phyloP scores from a whole-genome alignment of 441 rosid species.

The Rhodomyrtus psidioides region DNA sequence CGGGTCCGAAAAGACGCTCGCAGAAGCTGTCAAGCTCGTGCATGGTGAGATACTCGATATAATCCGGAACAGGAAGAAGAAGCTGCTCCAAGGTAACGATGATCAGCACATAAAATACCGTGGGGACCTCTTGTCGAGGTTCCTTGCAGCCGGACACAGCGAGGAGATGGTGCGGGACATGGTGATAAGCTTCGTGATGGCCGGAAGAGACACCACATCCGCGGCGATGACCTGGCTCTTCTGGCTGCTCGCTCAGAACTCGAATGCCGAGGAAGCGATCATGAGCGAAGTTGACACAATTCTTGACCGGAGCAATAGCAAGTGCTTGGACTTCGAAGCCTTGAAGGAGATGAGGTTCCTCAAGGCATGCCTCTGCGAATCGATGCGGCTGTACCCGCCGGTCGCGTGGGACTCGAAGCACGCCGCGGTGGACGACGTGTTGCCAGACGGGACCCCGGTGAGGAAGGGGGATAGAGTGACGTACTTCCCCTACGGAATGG shows the following conservation, averaged over 20 bases:
- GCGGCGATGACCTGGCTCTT: conserved; percentile 86
- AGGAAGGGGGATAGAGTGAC: conserved; percentile 66
- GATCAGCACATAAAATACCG: conserved; percentile 6
- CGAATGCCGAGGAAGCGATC: conserved; percentile 20
- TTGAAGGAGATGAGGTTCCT: conserved; percentile 47
- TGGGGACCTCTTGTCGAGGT: conserved; percentile 50
- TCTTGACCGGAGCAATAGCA: conserved; percentile 5
- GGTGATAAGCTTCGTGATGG: conserved; percentile 73
- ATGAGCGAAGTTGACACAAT: conserved; percentile 23
- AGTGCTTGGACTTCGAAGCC: conserved; percentile 29
- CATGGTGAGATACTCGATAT: conserved; percentile 41
- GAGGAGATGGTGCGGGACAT: conserved; percentile 55
- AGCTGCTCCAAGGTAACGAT: conserved; percentile 10
- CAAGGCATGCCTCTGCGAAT: conserved; percentile 70
- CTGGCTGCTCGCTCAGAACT: conserved; percentile 49
- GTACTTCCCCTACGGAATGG: conserved; percentile 81
- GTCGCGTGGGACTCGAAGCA: conserved; percentile 90
- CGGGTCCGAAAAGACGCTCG: conserved; percentile 54
- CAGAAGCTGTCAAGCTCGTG: conserved; percentile 34
- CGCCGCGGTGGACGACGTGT: conserved; percentile 37
- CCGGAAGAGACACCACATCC: conserved; percentile 80
- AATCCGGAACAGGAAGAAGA: conserved; percentile 27
- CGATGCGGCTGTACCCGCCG: conserved; percentile 83
- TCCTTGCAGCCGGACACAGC: conserved; percentile 41
- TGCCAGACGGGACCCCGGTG: conserved; percentile 65